These are phyloP conservation scores for Rhizophlyctis rosea DNA, from an alignment of 192 early-diverging fungal species.

Conservation along the genomic window DNA sequence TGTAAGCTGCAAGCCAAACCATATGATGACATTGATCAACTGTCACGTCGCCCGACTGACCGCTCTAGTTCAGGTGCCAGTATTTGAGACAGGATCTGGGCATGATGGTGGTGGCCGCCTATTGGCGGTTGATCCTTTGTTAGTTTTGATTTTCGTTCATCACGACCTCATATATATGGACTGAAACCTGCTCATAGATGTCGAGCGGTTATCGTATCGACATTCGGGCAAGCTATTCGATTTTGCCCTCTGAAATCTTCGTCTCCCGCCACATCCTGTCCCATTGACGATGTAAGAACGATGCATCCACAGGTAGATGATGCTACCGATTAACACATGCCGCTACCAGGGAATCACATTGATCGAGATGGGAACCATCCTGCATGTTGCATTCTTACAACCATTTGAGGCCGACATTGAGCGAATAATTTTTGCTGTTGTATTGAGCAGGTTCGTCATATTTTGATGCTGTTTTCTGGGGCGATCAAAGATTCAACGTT, in stretches of 20 bases:
- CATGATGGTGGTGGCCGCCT: constrained; percentile 22
- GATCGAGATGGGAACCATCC: constrained; percentile 22
- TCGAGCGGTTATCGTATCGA: constrained; percentile 31
- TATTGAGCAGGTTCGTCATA: constrained; percentile 6
- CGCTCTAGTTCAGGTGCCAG: constrained; percentile 17
- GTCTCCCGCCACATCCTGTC: neutral
- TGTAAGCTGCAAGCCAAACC: neutral
- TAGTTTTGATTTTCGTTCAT: neutral
- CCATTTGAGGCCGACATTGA: constrained; percentile 1
- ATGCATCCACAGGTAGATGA: neutral
- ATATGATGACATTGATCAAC: neutral
- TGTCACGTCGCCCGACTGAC: neutral
- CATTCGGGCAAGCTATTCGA: neutral
- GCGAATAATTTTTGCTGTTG: constrained; percentile 1
- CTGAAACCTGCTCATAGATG: constrained; percentile 8
- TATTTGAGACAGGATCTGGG: constrained; percentile 24
- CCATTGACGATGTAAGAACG: constrained; percentile 3
- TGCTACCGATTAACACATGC: constrained; percentile 1
- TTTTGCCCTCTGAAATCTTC: constrained; percentile 11
- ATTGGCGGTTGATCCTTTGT: constrained; percentile 39
- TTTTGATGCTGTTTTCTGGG: neutral
- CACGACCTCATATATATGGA: neutral
- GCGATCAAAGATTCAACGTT: neutral
- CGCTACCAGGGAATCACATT: constrained; percentile 3
- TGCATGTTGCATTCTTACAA: constrained; percentile 15